Percentiles rank a stretch among this genome's conserved stretches.
These are phyloP conservation scores for Allium fistulosum DNA, from an alignment of 106 monocot species.

Conservation along the genomic window DNA sequence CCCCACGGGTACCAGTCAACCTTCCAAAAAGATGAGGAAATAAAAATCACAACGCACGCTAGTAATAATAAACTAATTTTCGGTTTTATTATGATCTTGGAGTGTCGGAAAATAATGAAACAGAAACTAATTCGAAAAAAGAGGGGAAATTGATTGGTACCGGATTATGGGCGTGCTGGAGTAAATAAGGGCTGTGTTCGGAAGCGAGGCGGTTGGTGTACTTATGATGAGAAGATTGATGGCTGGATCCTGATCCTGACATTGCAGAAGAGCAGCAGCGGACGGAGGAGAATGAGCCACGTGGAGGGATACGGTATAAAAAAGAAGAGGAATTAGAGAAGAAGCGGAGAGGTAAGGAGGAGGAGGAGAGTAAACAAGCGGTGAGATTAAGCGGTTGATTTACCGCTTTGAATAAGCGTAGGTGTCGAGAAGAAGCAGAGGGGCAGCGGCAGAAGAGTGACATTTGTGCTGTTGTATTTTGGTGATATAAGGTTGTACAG, in stretches of 20 bases:
- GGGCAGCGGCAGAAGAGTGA: no score
- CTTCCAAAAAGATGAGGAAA: constrained; percentile 28
- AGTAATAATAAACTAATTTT: neutral
- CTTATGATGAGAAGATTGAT: constrained; percentile 7
- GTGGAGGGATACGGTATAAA: neutral
- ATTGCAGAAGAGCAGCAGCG: constrained; percentile 22
- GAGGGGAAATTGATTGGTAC: constrained; percentile 16
- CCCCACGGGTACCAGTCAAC: constrained; percentile 99
- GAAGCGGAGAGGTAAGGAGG: neutral
- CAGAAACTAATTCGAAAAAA: neutral
- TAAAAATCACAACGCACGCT: neutral
- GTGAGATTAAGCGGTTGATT: constrained; percentile 6
- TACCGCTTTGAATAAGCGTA: neutral
- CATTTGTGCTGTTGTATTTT: no score
- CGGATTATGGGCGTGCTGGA: constrained; percentile 96
- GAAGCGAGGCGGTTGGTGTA: constrained; percentile 73
- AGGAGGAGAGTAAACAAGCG: constrained; percentile 3
- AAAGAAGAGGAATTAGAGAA: neutral
- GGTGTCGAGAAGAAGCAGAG: no score
- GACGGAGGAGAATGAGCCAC: neutral
- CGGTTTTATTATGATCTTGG: neutral
- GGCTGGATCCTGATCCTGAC: constrained; percentile 13
- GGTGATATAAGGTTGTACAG: no score
- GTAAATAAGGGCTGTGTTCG: constrained; percentile 97
- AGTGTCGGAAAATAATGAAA: neutral